Base-by-base conservation (phyloP, 805 yeast genomes). In the Scheffersomyces amazonensis region DNA sequence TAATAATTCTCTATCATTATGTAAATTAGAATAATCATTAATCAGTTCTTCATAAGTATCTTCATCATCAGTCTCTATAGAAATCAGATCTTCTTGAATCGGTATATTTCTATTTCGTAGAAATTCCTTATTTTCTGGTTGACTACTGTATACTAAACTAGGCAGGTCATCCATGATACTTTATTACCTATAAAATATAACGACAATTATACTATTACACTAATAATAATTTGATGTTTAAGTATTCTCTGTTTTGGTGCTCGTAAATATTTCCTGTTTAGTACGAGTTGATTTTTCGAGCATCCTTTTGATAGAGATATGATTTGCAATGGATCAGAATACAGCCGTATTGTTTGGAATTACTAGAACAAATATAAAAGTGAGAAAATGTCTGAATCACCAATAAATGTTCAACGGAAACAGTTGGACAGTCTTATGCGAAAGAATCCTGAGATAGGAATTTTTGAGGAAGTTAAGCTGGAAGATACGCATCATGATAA, bases 41-140 rank as follows among this genome's bases (percentile, higher is more conserved):
- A 6, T 15, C 17, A 12, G 30, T 9, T 23, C 27, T 13, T 27
- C 17, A 27, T 13, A 7, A 27, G 17, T 13, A 27, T n/a, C 16
- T 4, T 27, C 30, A 8, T 15, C 30, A 5, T 27, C 30, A n/a
- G 30, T 27, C 30, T 27, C 39, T 16, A 36, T 13, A 3, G 31
- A 19, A 17, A 36, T 36, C 39, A 36, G 39, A 17, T 36, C 39
- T 12, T 27, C 17, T 10, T 27, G 17, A 5, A 27, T n/a, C 12
- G 30, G 30, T 6, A 27, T 6, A 13, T 5, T 17, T 15, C 17
- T 5, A n/a, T 7, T 13, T 27, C n/a, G 30, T 27, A 27, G n/a
- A n/a, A n/a, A n/a, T n/a, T n/a, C n/a, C n/a, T n/a, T n/a, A n/a
- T n/a, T n/a, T n/a, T n/a, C n/a, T n/a, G n/a, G n/a, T n/a, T n/a